Evolutionary conservation across 495 filamentous ascomycete species (phyloP).

Genomic region (Xylaria intraflava): DNA sequence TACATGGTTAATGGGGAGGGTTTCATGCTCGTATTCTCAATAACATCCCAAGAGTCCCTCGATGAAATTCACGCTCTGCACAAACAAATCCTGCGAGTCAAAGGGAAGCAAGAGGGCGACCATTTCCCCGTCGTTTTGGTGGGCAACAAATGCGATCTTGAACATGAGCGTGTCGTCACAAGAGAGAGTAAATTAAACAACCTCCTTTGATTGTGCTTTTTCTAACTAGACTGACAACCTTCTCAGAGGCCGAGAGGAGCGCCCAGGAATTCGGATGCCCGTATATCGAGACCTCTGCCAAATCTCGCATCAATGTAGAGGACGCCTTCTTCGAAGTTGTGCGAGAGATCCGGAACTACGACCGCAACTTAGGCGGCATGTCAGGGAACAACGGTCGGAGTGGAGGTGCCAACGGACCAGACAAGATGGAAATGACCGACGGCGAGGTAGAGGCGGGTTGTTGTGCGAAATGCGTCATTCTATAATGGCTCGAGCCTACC

Average conservation of each 20-base stretch:
- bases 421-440: conserved; percentile 74
- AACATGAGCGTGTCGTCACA: conserved; percentile 80
- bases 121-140: conserved; percentile 99
- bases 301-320: conserved; percentile 96
- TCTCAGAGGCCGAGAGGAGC: conserved; percentile 78
- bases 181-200: conserved; percentile 62
- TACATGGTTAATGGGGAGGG: conserved; percentile 99
- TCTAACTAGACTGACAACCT: background rate
- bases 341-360: conserved; percentile 92
- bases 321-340: conserved; percentile 98
- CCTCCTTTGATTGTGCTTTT: background rate
- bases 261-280: conserved; percentile 86
- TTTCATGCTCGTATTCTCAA: conserved; percentile 95
- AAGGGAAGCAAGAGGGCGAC: conserved; percentile 73
- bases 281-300: conserved; percentile 98
- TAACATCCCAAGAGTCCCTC: conserved; percentile 93
- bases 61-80: conserved; percentile 98
- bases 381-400: conserved; percentile 57
- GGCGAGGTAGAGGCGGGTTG: conserved; percentile 67
- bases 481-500: conserved; percentile 52
- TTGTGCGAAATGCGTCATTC: conserved; percentile 80
- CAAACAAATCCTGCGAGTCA: conserved; percentile 95
- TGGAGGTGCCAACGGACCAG: conserved; percentile 54
- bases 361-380: conserved; percentile 91
- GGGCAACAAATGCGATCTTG: conserved; percentile 99